Evolutionary conservation across 2,329 filamentous ascomycete species (phyloP).

Genomic region (Pleomassaria siparia): DNA sequence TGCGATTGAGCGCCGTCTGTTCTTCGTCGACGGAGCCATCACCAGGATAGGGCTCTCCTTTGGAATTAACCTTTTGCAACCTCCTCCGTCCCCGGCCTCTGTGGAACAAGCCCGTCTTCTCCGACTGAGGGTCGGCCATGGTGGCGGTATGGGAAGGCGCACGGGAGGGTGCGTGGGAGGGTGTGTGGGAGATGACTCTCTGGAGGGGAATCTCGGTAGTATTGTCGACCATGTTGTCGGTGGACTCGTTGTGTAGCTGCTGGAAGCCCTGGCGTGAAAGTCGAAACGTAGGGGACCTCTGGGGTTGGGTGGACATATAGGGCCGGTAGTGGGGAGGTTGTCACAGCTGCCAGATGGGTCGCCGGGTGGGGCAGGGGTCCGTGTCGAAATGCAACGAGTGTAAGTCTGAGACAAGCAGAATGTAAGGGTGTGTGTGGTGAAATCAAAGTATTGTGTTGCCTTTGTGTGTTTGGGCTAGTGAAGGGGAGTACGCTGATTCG

Average conservation of each 20-base stretch:
- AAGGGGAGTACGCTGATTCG: constrained; percentile 10
- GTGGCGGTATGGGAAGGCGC: constrained; percentile 41
- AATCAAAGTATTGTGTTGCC: too few relatives aligned
- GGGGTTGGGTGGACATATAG: constrained; percentile 19
- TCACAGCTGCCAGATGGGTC: constrained; percentile 6
- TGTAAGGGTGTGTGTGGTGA: constrained; percentile 34
- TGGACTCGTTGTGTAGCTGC: constrained; percentile 28
- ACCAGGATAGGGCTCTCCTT: constrained; percentile 18
- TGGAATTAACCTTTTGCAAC: constrained; percentile 35
- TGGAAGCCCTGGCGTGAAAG: constrained; percentile 41
- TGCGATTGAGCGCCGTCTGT: constrained; percentile 56
- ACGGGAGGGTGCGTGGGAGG: constrained; percentile 47
- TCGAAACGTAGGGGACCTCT: constrained; percentile 20
- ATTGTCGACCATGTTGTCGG: constrained; percentile 45
- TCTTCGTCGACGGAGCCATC: constrained; percentile 52
- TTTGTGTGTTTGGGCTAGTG: constrained; percentile 14
- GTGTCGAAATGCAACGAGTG: constrained; percentile 3
- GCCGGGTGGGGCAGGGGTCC: not conserved
- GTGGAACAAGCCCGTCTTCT: constrained; percentile 44
- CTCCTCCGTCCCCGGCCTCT: constrained; percentile 36
- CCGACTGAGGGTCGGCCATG: constrained; percentile 36
- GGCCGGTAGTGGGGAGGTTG: constrained; percentile 1
- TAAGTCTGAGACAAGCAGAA: not conserved
- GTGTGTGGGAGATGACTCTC: constrained; percentile 53
- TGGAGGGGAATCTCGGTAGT: constrained; percentile 65